These are phyloP conservation scores for Fraxinus greggii DNA, from an alignment of 305 asterid genomes.

Conservation along the genomic window DNA sequence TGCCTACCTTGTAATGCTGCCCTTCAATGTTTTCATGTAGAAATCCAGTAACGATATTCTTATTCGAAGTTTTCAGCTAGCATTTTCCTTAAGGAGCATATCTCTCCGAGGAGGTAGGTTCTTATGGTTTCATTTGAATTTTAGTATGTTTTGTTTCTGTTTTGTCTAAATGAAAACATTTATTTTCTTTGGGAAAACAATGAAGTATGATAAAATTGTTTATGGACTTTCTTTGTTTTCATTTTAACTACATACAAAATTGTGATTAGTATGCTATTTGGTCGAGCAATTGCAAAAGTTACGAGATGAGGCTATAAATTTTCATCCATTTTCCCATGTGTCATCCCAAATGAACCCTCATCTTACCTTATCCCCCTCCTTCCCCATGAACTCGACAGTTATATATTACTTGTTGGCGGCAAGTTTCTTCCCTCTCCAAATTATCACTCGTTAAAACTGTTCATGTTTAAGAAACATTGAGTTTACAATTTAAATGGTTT, in stretches of 20 bases:
- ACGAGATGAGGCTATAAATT: slow-evolving; percentile 1
- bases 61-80: slow-evolving; percentile 79
- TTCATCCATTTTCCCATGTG: slow-evolving; percentile 18
- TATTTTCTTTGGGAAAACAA: not conserved
- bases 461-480: slow-evolving; percentile 5
- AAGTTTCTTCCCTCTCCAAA: slow-evolving; percentile 11
- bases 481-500: not conserved
- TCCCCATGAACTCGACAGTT: slow-evolving; percentile 11
- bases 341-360: slow-evolving; percentile 2
- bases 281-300: slow-evolving; percentile 10
- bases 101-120: slow-evolving; percentile 69
- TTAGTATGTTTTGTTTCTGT: slow-evolving; percentile 5
- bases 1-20: slow-evolving; percentile 23
- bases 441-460: slow-evolving; percentile 7
- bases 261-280: not conserved
- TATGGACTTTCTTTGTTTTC: not conserved
- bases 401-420: not conserved
- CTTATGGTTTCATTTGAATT: slow-evolving; percentile 24
- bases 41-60: slow-evolving; percentile 74
- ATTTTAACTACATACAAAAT: slow-evolving; percentile 10
- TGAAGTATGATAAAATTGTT: not conserved
- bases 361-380: not conserved
- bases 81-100: slow-evolving; percentile 65
- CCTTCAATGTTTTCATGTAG: slow-evolving; percentile 40
- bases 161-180: slow-evolving; percentile 5